phyloP scores from a whole-genome alignment of 106 monocot genomes.

The Dendrobium nobile region DNA sequence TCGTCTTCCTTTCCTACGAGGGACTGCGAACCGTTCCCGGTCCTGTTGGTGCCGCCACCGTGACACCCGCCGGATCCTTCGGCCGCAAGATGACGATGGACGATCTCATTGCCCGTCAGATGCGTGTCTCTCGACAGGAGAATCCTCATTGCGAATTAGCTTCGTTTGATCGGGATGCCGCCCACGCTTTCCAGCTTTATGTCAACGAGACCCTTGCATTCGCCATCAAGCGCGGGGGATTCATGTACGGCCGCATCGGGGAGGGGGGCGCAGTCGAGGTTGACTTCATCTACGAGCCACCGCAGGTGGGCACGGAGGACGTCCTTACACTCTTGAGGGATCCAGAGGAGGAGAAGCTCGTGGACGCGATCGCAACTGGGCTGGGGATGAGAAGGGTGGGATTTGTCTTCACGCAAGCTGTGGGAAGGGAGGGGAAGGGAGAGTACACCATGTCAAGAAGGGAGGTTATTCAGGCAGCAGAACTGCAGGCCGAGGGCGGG shows the following conservation, averaged over 20 bases:
- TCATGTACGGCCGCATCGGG: conserved; percentile 69
- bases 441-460: conserved; percentile 74
- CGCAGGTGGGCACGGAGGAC: conserved; percentile 79
- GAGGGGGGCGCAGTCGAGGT: conserved; percentile 38
- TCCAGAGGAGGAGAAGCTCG: conserved; percentile 64
- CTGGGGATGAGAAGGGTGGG: conserved; percentile 84
- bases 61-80: conserved; percentile 69
- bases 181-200: conserved; percentile 79
- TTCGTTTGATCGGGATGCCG: conserved; percentile 80
- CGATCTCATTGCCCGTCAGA: conserved; percentile 87
- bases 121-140: conserved; percentile 84
- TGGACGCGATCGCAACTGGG: conserved; percentile 78
- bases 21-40: conserved; percentile 15
- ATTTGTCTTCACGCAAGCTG: conserved; percentile 82
- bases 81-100: conserved; percentile 93
- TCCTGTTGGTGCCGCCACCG: conserved; percentile 18
- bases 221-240: conserved; percentile 81
- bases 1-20: conserved; percentile 63
- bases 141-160: conserved; percentile 56
- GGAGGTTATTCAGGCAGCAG: conserved; percentile 79
- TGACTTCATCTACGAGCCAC: conserved; percentile 96
- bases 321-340: conserved; percentile 48
- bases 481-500: conserved; percentile 71
- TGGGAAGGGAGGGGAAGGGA: conserved; percentile 55
- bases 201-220: conserved; percentile 71